Base-by-base conservation (phyloP, 1,284 basidiomycete genomes). In the Farysia itapuensis region DNA sequence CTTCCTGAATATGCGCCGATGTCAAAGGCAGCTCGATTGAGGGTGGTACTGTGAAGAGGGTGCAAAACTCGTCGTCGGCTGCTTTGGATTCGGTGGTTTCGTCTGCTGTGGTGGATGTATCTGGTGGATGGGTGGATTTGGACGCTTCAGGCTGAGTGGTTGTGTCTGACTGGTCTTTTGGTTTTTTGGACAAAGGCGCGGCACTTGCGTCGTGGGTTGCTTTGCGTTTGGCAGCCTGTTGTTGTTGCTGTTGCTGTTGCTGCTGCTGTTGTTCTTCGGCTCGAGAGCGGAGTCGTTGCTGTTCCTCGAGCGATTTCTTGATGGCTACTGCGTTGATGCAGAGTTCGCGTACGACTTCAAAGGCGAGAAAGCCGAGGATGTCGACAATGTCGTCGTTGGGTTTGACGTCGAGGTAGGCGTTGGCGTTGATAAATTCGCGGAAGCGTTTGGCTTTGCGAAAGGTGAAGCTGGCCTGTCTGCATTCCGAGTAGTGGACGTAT, bases 401-500 rank as follows among this genome's bases (percentile, higher is more conserved):
- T 77, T 89, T 88, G 52, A 93, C 83, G 74, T 97, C 93, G 42
- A 97, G 83, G 58, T 91, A 87, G 0, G 86, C 77, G 5, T 88
- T 85, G n/a, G 95, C 84, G 75, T 92, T 91, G 64, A 98, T 84
- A 73, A 95, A 97, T 67, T 97, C 94, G 30, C 90, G 84, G 79
- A 97, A 98, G 2, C 90, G 88, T 77, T 95, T 95, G 9, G 86
- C 90, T 91, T 72, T 19, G 31, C 50, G 85, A 77, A 94, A 96
- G 0, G 93, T 95, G 78, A 97, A 98, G 9, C 90, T 91, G 0
- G 94, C 94, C 78, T 96, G 92, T 41, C 94, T 84, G 79, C 93
- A 96, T 72, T 96, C 92, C 2, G 92, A 92, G 75, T 97, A 98
- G 74, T 95, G 91, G 54, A 93, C 89, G 75, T 97, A 97, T 71